phyloP scores from a whole-genome alignment of 495 filamentous ascomycete genomes.

The Corynascus novoguineensis region DNA sequence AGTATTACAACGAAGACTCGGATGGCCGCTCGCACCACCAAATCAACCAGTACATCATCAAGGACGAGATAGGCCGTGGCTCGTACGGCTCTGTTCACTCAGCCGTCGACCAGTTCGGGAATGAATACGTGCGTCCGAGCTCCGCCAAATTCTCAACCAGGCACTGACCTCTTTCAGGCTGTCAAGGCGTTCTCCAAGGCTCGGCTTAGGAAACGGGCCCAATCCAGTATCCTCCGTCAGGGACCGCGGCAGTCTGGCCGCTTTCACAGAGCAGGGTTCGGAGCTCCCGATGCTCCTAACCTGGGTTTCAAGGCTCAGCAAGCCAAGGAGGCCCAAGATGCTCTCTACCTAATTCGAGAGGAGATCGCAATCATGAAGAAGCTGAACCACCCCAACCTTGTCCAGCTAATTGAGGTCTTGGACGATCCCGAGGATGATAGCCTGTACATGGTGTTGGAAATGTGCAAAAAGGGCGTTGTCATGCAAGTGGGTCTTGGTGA shows the following conservation, averaged over 20 bases:
- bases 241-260: conserved; percentile 41
- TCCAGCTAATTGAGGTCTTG: conserved; percentile 86
- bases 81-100: conserved; percentile 94
- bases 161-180: conserved; percentile 50
- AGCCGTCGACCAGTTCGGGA: conserved; percentile 82
- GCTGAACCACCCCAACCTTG: conserved; percentile 85
- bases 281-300: conserved; percentile 61
- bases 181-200: conserved; percentile 98
- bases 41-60: conserved; percentile 93
- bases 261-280: conserved; percentile 40
- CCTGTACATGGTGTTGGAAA: conserved; percentile 96
- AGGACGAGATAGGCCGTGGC: conserved; percentile 90
- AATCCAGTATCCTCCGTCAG: conserved; percentile 78
- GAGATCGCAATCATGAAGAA: conserved; percentile 99
- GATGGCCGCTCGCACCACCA: conserved; percentile 69
- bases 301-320: conserved; percentile 43
- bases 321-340: conserved; percentile 61
- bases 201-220: conserved; percentile 81
- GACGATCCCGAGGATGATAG: conserved; percentile 95
- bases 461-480: conserved; percentile 96
- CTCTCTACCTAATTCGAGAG: conserved; percentile 83
- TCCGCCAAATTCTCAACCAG: not conserved
- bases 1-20: conserved; percentile 79
- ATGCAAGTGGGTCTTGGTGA: conserved; percentile 95
- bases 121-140: conserved; percentile 72